These are phyloP conservation scores for Phytophthora colocasiae DNA, from an alignment of 352 stramenopile species.

Conservation along the genomic window DNA sequence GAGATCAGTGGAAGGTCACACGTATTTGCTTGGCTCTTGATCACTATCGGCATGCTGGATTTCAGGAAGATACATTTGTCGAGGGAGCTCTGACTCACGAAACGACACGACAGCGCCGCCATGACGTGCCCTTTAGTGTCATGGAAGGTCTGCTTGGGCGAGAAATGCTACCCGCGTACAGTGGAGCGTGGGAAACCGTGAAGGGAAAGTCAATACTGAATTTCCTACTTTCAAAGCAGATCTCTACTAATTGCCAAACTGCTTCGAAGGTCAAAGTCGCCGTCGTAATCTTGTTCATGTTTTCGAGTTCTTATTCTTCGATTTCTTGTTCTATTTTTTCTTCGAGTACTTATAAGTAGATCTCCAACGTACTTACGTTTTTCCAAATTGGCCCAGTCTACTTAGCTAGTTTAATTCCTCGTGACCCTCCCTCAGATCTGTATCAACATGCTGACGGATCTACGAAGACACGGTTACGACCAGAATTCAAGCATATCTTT, in stretches of 20 bases:
- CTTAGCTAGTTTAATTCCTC: no score
- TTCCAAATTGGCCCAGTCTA: no score
- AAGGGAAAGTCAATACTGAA: slow-evolving; percentile 6
- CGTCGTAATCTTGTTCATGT: no score
- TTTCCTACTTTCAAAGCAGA: neutral
- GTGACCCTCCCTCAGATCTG: slow-evolving; percentile 10
- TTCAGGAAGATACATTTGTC: neutral
- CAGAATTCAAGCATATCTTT: slow-evolving; percentile 24
- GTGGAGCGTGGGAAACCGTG: slow-evolving; percentile 2
- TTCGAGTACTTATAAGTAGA: no score
- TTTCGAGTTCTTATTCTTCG: no score
- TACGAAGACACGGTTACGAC: slow-evolving; percentile 13
- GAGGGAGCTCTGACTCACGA: neutral
- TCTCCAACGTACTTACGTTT: no score
- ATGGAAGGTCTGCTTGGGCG: neutral
- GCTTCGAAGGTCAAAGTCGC: no score
- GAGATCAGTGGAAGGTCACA: slow-evolving; percentile 8
- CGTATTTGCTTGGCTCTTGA: slow-evolving; percentile 2
- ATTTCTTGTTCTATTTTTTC: no score
- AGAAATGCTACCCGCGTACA: slow-evolving; percentile 16
- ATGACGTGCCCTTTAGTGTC: neutral
- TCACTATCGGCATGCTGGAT: neutral
- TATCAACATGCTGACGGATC: slow-evolving; percentile 16
- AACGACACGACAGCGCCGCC: neutral
- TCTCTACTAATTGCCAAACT: neutral